A percentile compares a stretch with the other conserved stretches of the same genome.
Conservation (phyloP, 352 stramenopile species). For the Achlya hypogyna region DNA sequence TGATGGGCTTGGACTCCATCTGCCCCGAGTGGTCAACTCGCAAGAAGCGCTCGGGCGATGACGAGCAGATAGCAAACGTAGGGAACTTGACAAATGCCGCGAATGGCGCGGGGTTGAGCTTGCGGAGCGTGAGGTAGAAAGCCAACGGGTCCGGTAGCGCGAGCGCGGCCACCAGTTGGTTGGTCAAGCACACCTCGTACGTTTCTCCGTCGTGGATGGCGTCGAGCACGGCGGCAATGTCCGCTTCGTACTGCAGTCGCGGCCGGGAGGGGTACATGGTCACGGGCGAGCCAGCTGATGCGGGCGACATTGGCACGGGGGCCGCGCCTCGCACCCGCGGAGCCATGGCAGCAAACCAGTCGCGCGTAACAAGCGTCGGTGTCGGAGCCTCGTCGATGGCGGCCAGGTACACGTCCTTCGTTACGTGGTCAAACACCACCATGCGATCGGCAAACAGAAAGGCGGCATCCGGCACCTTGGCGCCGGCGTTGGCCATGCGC, state of each 20-base stretch:
- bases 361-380: not conserved
- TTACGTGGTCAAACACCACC: slow-evolving; percentile 84
- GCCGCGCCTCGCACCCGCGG: slow-evolving; percentile 1
- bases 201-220: slow-evolving; percentile 89
- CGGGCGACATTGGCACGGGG: not conserved
- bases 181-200: slow-evolving; percentile 96
- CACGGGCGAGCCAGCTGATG: not conserved
- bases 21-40: slow-evolving; percentile 43
- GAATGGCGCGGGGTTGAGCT: slow-evolving; percentile 92
- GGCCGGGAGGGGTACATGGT: slow-evolving; percentile 52
- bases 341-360: not conserved
- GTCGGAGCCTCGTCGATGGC: slow-evolving; percentile 27
- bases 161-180: slow-evolving; percentile 72
- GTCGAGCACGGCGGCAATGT: slow-evolving; percentile 83
- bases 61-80: slow-evolving; percentile 91
- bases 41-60: slow-evolving; percentile 94
- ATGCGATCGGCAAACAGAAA: slow-evolving; percentile 87
- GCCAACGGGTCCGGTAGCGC: slow-evolving; percentile 36
- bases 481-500: slow-evolving; percentile 18
- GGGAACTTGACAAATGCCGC: slow-evolving; percentile 62
- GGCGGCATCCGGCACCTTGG: slow-evolving; percentile 74
- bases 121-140: slow-evolving; percentile 88
- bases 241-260: slow-evolving; percentile 67
- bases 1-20: slow-evolving; percentile 97
- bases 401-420: slow-evolving; percentile 68